Base-by-base conservation (phyloP, 768 basidiomycete genomes). In the Leccinum variicolor region DNA sequence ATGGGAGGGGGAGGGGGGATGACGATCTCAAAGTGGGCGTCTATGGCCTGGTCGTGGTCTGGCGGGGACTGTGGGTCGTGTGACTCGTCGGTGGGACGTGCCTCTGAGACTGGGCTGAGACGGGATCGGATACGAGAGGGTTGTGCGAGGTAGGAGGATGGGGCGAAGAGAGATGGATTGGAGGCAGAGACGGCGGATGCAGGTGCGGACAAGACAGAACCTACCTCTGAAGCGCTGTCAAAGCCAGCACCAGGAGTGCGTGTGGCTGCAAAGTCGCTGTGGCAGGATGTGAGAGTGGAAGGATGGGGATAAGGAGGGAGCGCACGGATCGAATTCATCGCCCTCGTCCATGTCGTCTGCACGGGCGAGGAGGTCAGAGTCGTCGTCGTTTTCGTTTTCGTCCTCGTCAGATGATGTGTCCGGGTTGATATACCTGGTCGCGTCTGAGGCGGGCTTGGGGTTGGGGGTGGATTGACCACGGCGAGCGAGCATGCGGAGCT, bases 281-380 rank as follows among this genome's bases (percentile, higher is more conserved):
- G 11, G 3, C 3, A n/a, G 15, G 6, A 60, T 54, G 26, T 56
- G 62, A 28, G 1, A 21, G 29, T 11, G 31, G 46, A 33, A 50
- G 1, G 45, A 46, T 0, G 17, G 6, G 23, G 14, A 36, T 8
- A 23, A 49, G 50, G 29, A 6, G 76, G 17, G 23, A 3, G 76
- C 87, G 66, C 68, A 91, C 89, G 89, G 89, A 66, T 92, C 90
- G 61, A 91, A 92, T 58, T 89, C 89, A 61, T 90, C 87, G 2
- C 75, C 84, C 51, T 86, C 87, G 62, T 84, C 83, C 72, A 81
- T 80, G 45, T 79, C 84, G 45, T 74, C 75, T 1, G 74, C 79
- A 9, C 75, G 76, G 26, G 75, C 77, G 41, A 79, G 75, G 52
- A 79, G 77, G 23, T 81, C 84, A 53, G 78, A 84, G 67, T 79